Base-by-base conservation (phyloP, 352 stramenopile genomes). In the Globisporangium recalcitrans region DNA sequence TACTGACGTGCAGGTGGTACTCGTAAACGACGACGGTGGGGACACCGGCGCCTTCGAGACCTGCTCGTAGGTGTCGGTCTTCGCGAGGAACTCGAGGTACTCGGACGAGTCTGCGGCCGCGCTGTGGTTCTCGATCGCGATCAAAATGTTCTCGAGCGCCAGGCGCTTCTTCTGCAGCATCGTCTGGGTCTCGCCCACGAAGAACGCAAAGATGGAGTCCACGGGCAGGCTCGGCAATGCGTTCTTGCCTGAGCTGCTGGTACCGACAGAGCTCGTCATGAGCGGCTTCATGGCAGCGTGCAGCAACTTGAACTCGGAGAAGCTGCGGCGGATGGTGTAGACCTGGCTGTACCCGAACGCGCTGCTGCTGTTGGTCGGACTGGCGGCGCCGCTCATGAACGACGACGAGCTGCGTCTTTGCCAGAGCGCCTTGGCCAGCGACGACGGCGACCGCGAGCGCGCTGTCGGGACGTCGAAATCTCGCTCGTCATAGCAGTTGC, bases 271-370 rank as follows among this genome's bases (percentile, higher is more conserved):
- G 49, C 19, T 32, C 16, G 11, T 32, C 71, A 89, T 82, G 63
- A 85, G 57, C 6, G 78, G 63, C 31, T 61, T 70, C 56, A 91
- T 67, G 44, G 73, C 71, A 4, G 67, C 52, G 64, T 91, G 77
- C 56, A 91, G 80, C 51, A 74, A 70, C 72, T 86, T 85, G 63
- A 91, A 89, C 57, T 91, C 82, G 56, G 69, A 67, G 34, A 86
- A 87, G 54, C 79, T 81, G 19, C 79, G 77, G n/a, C 78, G 78
- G 59, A 91, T 86, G 47, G 72, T 68, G 71, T 91, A 91, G 22
- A 64, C 44, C 19, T 79, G 65, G 10, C 55, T 51, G 9, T 58
- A 38, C 19, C 58, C 65, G 8, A 51, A 46, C 32, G 47, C 53
- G 58, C 21, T 58, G 13, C 31, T 22, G 21, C 48, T 53, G 29